These are phyloP conservation scores for Tuber melanosporum DNA, from an alignment of 495 filamentous ascomycete species.

Conservation along the genomic window DNA sequence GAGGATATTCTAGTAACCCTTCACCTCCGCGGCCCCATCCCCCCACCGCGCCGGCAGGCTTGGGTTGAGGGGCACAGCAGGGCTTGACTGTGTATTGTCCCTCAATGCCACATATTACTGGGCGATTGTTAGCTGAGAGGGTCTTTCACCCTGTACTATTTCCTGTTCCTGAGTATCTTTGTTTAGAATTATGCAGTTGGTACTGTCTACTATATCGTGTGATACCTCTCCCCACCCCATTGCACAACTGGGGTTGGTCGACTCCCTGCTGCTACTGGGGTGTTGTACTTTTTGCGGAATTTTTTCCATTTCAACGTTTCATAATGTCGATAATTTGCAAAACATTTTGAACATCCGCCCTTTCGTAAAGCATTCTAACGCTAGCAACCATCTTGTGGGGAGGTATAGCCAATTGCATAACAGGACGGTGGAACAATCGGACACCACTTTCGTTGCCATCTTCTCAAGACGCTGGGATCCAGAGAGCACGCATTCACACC, in stretches of 20 bases:
- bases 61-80: not conserved
- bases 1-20: not conserved
- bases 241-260: not conserved
- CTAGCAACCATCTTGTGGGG: not conserved
- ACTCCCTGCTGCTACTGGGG: not conserved
- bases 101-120: not conserved
- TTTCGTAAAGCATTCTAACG: not conserved
- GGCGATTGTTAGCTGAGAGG: not conserved
- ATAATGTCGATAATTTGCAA: not conserved
- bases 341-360: not conserved
- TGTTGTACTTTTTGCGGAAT: not conserved
- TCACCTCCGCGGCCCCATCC: not conserved
- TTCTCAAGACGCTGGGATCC: not conserved
- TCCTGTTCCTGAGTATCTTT: not conserved
- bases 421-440: not conserved
- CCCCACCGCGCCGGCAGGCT: not conserved
- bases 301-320: not conserved
- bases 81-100: not conserved
- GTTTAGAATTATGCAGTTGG: not conserved
- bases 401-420: not conserved
- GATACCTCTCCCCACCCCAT: not conserved
- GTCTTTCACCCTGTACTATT: not conserved
- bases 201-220: not conserved
- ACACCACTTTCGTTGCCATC: not conserved
- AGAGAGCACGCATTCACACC: not conserved